phyloP scores from a whole-genome alignment of 148 eudicot species.

The Rhododendron ovatum region DNA sequence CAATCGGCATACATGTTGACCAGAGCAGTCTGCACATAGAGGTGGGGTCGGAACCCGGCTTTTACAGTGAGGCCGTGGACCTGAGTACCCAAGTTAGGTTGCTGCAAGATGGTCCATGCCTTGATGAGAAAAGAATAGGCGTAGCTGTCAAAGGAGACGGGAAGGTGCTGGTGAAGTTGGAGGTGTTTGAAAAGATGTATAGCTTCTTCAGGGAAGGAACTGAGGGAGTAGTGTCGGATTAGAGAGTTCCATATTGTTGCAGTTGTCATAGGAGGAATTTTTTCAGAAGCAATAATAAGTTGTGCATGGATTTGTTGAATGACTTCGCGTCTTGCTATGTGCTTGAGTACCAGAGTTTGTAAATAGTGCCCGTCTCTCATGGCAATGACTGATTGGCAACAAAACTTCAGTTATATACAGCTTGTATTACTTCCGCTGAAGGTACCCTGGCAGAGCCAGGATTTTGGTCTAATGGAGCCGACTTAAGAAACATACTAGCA shows the following conservation, averaged over 20 bases:
- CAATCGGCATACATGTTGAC: conserved; percentile 46
- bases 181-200: conserved; percentile 44
- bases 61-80: conserved; percentile 31
- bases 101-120: conserved; percentile 32
- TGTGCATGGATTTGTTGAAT: conserved; percentile 57
- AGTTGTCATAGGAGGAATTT: background rate
- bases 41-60: conserved; percentile 37
- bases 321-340: conserved; percentile 23
- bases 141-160: conserved; percentile 41
- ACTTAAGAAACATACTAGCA: too few relatives aligned
- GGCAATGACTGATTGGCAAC: background rate
- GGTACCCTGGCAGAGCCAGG: too few relatives aligned
- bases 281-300: conserved; percentile 19
- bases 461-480: too few relatives aligned
- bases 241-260: conserved; percentile 36
- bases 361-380: background rate
- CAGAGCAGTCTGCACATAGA: conserved; percentile 59
- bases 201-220: conserved; percentile 43
- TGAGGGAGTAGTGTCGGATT: conserved; percentile 46
- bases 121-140: conserved; percentile 59
- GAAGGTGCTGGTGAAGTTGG: background rate
- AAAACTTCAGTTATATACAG: too few relatives aligned
- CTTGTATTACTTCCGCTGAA: too few relatives aligned
- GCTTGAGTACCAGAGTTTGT: conserved; percentile 20
- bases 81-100: conserved; percentile 20